Conservation (phyloP, 176 grass and related monocot species). For the Bonia amplexicaulis region DNA sequence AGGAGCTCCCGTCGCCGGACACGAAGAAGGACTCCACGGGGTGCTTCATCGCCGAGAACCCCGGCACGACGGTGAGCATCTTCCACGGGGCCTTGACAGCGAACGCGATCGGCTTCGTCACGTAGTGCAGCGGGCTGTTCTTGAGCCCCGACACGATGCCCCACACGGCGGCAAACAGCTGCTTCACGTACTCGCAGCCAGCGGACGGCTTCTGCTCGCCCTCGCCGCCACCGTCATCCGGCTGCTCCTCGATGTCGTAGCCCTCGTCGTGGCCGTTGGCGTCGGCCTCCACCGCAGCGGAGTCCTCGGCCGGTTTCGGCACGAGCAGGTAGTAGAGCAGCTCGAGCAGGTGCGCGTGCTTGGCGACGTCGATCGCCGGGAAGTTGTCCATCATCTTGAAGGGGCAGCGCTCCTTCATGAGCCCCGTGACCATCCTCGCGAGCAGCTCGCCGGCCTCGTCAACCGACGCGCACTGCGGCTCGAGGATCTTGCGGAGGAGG, state of each 20-base stretch:
- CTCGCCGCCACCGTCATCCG: not conserved
- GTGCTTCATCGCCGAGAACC: constrained; percentile 50
- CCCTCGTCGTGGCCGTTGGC: constrained; percentile 18
- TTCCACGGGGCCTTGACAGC: constrained; percentile 76
- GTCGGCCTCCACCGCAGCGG: not conserved
- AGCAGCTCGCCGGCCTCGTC: constrained; percentile 44
- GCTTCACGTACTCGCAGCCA: constrained; percentile 37
- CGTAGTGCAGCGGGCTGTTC: constrained; percentile 33
- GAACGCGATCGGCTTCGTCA: constrained; percentile 53
- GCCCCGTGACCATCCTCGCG: constrained; percentile 53
- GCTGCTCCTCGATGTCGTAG: constrained; percentile 54
- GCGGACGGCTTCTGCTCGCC: not conserved
- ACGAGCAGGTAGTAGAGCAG: constrained; percentile 67
- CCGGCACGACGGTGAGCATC: constrained; percentile 64
- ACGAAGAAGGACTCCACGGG: constrained; percentile 49
- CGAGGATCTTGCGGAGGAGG: constrained; percentile 58
- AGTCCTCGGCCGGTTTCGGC: constrained; percentile 35
- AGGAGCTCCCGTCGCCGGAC: constrained; percentile 18
- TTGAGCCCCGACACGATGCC: constrained; percentile 41
- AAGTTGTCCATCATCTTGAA: constrained; percentile 66
- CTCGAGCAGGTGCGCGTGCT: constrained; percentile 63
- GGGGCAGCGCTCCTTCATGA: constrained; percentile 66
- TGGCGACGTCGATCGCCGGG: constrained; percentile 41
- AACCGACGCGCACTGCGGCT: constrained; percentile 36
- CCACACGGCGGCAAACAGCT: constrained; percentile 47